Conservation (phyloP, 2,329 filamentous ascomycete genomes). For the Aaosphaeria pasadenensis region DNA sequence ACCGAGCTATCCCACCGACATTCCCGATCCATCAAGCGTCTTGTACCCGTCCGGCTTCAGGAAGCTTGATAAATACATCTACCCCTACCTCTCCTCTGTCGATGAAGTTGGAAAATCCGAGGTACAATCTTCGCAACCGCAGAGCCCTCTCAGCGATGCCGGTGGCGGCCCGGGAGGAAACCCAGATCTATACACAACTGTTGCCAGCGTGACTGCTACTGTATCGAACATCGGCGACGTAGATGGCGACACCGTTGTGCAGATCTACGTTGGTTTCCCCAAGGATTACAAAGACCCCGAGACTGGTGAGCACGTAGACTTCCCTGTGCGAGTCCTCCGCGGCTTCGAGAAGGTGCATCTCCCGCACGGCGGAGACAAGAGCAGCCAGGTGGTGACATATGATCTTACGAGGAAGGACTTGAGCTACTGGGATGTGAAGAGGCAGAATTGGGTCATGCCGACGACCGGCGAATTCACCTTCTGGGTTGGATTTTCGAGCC, state of each 20-base stretch:
- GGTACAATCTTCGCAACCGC: slow-evolving; percentile 57
- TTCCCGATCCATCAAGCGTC: slow-evolving; percentile 56
- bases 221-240: slow-evolving; percentile 62
- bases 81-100: slow-evolving; percentile 62
- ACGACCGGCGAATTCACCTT: slow-evolving; percentile 26
- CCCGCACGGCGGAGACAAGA: slow-evolving; percentile 5
- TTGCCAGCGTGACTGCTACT: slow-evolving; percentile 51
- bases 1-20: slow-evolving; percentile 49
- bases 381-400: slow-evolving; percentile 28
- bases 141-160: slow-evolving; percentile 54
- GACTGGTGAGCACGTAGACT: slow-evolving; percentile 54
- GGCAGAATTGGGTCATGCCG: slow-evolving; percentile 42
- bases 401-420: slow-evolving; percentile 40
- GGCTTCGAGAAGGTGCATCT: slow-evolving; percentile 44
- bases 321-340: slow-evolving; percentile 44
- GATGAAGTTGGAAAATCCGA: slow-evolving; percentile 46
- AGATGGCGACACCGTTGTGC: slow-evolving; percentile 53
- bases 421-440: slow-evolving; percentile 40
- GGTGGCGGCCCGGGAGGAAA: slow-evolving; percentile 69
- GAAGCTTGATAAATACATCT: slow-evolving; percentile 67
- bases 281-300: slow-evolving; percentile 38
- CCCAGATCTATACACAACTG: slow-evolving; percentile 60
- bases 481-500: slow-evolving; percentile 31
- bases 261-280: slow-evolving; percentile 55
- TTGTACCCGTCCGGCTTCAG: slow-evolving; percentile 61